Conservation (phyloP, 495 filamentous ascomycete species). For the Aspergillus nidulans region DNA sequence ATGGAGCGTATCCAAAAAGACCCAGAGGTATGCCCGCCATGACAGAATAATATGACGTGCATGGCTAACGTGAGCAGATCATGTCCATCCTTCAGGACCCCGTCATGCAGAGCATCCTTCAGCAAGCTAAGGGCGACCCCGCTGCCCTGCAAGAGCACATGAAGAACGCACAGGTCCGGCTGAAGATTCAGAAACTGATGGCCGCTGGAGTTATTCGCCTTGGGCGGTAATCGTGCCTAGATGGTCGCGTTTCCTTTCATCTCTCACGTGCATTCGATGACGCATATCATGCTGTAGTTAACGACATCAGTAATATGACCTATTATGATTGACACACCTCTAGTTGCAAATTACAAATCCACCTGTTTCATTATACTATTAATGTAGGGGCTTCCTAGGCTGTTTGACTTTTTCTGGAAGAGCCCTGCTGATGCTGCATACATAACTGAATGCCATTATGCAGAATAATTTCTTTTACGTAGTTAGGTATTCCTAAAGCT, state of each 20-base stretch:
- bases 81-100: slow-evolving; percentile 89
- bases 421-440: too few relatives aligned
- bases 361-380: too few relatives aligned
- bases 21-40: slow-evolving; percentile 67
- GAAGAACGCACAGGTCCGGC: slow-evolving; percentile 78
- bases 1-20: slow-evolving; percentile 87
- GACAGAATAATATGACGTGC: not conserved
- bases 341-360: too few relatives aligned
- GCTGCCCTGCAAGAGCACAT: slow-evolving; percentile 92
- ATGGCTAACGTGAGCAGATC: slow-evolving; percentile 56
- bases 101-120: slow-evolving; percentile 95
- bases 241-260: not conserved
- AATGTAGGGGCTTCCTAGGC: too few relatives aligned
- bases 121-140: slow-evolving; percentile 92
- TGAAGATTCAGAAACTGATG: slow-evolving; percentile 87
- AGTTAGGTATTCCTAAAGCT: too few relatives aligned
- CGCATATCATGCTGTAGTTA: not conserved
- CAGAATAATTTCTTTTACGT: too few relatives aligned
- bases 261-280: not conserved
- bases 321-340: not conserved
- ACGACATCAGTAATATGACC: slow-evolving; percentile 4
- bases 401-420: too few relatives aligned
- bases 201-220: slow-evolving; percentile 88
- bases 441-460: too few relatives aligned
- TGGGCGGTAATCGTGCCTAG: slow-evolving; percentile 45